A percentile compares a stretch with the other conserved stretches of the same genome.
These are phyloP conservation scores for Coniochaeta ligniaria DNA, from an alignment of 2,329 filamentous ascomycete species.

Conservation along the genomic window DNA sequence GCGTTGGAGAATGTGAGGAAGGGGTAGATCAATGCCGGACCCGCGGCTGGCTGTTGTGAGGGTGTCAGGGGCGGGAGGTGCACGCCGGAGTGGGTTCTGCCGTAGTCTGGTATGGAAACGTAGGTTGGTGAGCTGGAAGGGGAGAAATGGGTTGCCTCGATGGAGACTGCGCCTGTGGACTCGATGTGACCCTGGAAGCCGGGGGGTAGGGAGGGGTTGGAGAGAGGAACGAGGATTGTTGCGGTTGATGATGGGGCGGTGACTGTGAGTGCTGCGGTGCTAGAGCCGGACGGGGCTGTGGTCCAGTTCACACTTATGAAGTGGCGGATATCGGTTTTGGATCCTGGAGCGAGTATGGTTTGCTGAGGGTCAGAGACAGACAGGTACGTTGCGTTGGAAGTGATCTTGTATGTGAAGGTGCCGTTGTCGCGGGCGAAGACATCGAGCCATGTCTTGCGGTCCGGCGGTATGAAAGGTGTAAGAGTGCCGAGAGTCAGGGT, in stretches of 20 bases:
- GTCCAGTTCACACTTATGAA: constrained; percentile 34
- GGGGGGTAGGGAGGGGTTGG: constrained; percentile 19
- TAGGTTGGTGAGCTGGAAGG: constrained; percentile 11
- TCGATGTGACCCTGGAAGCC: constrained; percentile 21
- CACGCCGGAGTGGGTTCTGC: constrained; percentile 21
- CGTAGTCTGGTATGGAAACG: constrained; percentile 19
- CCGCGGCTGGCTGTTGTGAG: constrained; percentile 11
- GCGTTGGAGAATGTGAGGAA: constrained; percentile 19
- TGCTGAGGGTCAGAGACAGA: constrained; percentile 26
- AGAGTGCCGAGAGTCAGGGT: constrained; percentile 11
- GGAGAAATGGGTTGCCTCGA: constrained; percentile 19
- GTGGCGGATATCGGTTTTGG: constrained; percentile 26
- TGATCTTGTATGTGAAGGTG: constrained; percentile 29
- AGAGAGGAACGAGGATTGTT: constrained; percentile 31
- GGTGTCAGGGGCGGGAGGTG: constrained; percentile 16
- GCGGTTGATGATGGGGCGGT: constrained; percentile 17
- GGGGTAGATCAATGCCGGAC: constrained; percentile 15
- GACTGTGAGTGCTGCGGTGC: constrained; percentile 24
- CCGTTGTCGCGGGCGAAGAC: constrained; percentile 35
- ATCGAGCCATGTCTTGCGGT: constrained; percentile 33
- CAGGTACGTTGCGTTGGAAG: constrained; percentile 27
- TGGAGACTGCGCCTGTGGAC: constrained; percentile 16
- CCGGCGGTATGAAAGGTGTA: constrained; percentile 20
- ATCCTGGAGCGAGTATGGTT: constrained; percentile 20
- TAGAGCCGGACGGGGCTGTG: constrained; percentile 25